Evolutionary conservation across 1,284 basidiomycete species (phyloP), one percentile per base, ranked within the genome.

Genomic region (Leccinum variabile): DNA sequence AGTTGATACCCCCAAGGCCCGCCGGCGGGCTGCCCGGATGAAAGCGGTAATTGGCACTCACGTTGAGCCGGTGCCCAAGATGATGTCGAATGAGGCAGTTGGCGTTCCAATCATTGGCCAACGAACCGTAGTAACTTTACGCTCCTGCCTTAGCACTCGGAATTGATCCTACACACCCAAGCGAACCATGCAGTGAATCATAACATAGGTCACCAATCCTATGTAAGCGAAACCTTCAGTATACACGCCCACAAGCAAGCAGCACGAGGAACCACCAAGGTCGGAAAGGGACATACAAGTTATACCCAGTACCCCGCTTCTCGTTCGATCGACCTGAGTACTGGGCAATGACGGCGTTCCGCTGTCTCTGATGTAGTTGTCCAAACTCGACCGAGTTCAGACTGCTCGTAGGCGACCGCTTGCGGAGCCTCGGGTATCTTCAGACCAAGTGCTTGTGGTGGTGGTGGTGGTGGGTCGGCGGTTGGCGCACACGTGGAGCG

Each of bases 21-120:
- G 22, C 22, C 22, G 22, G 22, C 22, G n/a, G 7, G 1, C 1
- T 4, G 22, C 2, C 44, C 44, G 44, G 44, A 14, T 25, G 49
- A 14, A 5, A 53, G 57, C 9, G 6, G 2, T 4, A 1, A 1
- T 7, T 2, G 13, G 8, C 22, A 74, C 78, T 63, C 57, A 79
- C 79, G 79, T 72, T 28, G 87, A 88, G 5, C 88, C 88, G 0
- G 88, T 89, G 71, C 89, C 83, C 22, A 84, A 68, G 18, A 80
- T 67, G 52, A 81, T 76, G 59, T 80, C 66, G 52, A 74, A 80
- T 3, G 79, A 75, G 3, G 72, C 68, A 0, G 75, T 70, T 33
- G 79, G 79, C 1, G 79, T 80, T 28, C 79, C 79, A 35, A 80
- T 22, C 22, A 22, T 22, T 72, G 18, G 79, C 79, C 60, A 80